Conservation (phyloP, 345 rosid species). For the Brassica cretica region DNA sequence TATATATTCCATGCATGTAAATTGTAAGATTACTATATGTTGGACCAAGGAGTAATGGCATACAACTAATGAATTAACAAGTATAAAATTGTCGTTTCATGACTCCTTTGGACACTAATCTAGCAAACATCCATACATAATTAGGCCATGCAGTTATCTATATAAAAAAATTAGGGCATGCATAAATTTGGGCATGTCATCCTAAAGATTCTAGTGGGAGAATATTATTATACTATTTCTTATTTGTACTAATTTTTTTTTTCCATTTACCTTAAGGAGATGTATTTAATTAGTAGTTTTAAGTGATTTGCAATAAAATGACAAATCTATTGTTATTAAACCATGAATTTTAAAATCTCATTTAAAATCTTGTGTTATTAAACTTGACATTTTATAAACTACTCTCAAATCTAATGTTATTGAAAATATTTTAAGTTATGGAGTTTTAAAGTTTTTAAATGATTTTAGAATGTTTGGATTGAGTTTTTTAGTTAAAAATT, state of each 20-base stretch:
- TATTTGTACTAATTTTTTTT: not conserved
- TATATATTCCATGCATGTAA: not conserved
- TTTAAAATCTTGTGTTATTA: too few species aligned
- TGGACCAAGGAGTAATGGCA: not conserved
- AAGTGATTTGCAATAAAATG: too few species aligned
- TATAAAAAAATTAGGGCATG: not conserved
- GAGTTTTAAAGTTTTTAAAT: too few species aligned
- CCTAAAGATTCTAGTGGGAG: not conserved
- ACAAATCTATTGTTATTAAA: too few species aligned
- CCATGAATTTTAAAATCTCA: too few species aligned
- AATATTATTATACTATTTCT: not conserved
- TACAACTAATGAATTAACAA: conserved; percentile 3
- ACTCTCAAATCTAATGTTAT: too few species aligned
- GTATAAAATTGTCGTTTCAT: conserved; percentile 7
- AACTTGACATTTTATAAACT: too few species aligned
- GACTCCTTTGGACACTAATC: conserved; percentile 7
- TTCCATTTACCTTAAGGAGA: not conserved
- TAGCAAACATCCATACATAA: not conserved
- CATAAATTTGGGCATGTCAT: not conserved
- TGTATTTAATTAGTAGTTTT: too few species aligned
- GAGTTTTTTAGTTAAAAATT: too few species aligned
- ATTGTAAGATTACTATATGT: not conserved
- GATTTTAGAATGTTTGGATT: too few species aligned
- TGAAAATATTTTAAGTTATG: too few species aligned
- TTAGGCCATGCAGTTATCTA: not conserved